A percentile compares a stretch with the other conserved stretches of the same genome.
phyloP scores from a whole-genome alignment of 2,329 filamentous ascomycete genomes.

The Polychaeton citri region DNA sequence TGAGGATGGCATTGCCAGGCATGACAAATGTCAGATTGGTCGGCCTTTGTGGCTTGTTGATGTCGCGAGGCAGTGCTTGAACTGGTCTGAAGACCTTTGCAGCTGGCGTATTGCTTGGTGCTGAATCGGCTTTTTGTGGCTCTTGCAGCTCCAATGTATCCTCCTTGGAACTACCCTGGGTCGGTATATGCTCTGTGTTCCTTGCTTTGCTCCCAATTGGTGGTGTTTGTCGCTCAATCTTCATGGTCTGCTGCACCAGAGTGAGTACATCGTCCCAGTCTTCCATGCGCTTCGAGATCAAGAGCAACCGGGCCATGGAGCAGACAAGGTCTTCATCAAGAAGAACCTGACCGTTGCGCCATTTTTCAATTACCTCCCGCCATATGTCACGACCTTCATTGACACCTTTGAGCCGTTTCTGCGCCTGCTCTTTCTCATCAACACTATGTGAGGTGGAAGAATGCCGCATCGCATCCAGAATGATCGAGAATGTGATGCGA shows the following conservation, averaged over 20 bases:
- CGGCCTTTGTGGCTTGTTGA: conserved; percentile 1
- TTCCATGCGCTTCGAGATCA: conserved; percentile 44
- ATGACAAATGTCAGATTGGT: conserved; percentile 26
- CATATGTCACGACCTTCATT: conserved; percentile 62
- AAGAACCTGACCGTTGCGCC: conserved; percentile 54
- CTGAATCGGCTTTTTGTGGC: conserved; percentile 8
- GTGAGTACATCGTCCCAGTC: conserved; percentile 62
- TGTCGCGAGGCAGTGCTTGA: conserved; percentile 5
- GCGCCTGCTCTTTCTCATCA: conserved; percentile 14
- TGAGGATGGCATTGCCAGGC: conserved; percentile 47
- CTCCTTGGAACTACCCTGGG: conserved; percentile 1
- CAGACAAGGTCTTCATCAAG: conserved; percentile 71
- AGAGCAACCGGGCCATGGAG: conserved; percentile 67
- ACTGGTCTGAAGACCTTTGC: conserved; percentile 16
- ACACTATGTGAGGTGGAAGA: conserved; percentile 12
- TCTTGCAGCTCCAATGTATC: not conserved
- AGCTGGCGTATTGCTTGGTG: conserved; percentile 14
- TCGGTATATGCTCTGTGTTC: conserved; percentile 15
- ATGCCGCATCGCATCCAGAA: conserved; percentile 61
- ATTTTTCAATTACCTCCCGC: conserved; percentile 65
- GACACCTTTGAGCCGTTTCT: conserved; percentile 36
- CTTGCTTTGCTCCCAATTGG: conserved; percentile 19
- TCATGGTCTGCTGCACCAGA: conserved; percentile 71
- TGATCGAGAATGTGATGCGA: conserved; percentile 62
- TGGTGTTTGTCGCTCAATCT: conserved; percentile 46